These are phyloP conservation scores for Arabis hirsuta DNA, from an alignment of 345 rosid species.

Conservation along the genomic window DNA sequence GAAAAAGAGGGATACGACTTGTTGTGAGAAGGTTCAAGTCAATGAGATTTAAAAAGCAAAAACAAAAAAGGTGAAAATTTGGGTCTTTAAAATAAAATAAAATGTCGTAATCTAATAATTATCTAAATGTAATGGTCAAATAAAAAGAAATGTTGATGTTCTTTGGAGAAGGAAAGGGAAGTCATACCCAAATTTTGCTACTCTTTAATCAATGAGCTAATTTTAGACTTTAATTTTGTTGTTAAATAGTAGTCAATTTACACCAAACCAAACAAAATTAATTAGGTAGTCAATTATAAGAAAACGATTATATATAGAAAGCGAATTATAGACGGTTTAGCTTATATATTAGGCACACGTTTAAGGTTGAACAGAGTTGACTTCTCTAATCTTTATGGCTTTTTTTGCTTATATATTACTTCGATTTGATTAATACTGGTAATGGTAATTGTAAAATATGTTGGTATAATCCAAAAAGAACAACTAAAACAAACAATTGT, in stretches of 20 bases:
- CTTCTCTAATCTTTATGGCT: slow-evolving; percentile 23
- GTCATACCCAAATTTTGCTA: slow-evolving; percentile 19
- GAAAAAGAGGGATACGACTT: slow-evolving; percentile 25
- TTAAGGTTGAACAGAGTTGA: slow-evolving; percentile 34
- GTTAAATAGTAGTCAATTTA: slow-evolving; percentile 13
- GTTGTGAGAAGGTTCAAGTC: slow-evolving; percentile 28
- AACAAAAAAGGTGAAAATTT: neutral
- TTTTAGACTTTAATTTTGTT: slow-evolving; percentile 12
- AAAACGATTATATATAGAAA: slow-evolving; percentile 11
- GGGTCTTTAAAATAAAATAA: neutral
- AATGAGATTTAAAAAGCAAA: slow-evolving; percentile 20
- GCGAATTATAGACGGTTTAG: neutral
- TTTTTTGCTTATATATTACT: neutral
- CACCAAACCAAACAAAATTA: neutral
- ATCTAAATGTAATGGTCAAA: slow-evolving; percentile 20
- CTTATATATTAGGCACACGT: slow-evolving; percentile 10
- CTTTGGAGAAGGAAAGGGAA: neutral
- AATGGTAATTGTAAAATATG: slow-evolving; percentile 19
- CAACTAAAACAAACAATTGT: neutral
- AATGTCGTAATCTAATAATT: slow-evolving; percentile 20
- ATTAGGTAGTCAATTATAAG: neutral
- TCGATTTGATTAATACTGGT: neutral
- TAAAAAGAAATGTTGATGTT: slow-evolving; percentile 28
- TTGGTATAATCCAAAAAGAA: neutral
- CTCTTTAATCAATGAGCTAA: neutral